Percentiles rank a stretch among this genome's conserved stretches.
phyloP scores from a whole-genome alignment of 495 filamentous ascomycete species.

The Tuber brumale region DNA sequence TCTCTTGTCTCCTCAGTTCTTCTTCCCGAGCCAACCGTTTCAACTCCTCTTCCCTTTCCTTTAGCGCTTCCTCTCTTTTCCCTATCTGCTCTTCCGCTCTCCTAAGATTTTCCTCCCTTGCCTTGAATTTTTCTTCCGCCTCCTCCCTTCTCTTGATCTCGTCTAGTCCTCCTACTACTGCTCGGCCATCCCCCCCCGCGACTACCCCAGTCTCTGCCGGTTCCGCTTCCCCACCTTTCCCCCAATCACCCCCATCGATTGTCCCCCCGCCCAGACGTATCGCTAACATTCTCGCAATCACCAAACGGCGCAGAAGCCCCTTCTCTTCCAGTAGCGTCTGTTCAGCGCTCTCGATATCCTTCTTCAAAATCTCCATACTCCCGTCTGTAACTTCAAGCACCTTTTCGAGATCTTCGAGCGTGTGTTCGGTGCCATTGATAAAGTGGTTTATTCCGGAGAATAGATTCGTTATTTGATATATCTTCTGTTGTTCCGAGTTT shows the following conservation, averaged over 20 bases:
- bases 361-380: background rate
- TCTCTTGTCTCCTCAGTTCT: background rate
- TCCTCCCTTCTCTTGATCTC: background rate
- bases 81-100: background rate
- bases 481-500: background rate
- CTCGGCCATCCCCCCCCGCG: background rate
- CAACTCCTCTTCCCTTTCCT: background rate
- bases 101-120: background rate
- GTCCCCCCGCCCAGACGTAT: background rate
- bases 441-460: background rate
- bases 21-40: background rate
- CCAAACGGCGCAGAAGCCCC: background rate
- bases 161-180: background rate
- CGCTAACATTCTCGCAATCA: background rate
- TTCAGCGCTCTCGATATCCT: background rate
- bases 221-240: background rate
- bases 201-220: background rate
- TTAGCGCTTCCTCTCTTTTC: background rate
- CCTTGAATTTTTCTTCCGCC: background rate
- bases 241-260: background rate
- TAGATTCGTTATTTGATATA: background rate
- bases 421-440: background rate
- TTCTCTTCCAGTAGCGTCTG: background rate
- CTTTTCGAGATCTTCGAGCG: background rate
- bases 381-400: background rate